Evolutionary conservation across 306 rosid genomes (phyloP).

Genomic region (Castanea crenata): DNA sequence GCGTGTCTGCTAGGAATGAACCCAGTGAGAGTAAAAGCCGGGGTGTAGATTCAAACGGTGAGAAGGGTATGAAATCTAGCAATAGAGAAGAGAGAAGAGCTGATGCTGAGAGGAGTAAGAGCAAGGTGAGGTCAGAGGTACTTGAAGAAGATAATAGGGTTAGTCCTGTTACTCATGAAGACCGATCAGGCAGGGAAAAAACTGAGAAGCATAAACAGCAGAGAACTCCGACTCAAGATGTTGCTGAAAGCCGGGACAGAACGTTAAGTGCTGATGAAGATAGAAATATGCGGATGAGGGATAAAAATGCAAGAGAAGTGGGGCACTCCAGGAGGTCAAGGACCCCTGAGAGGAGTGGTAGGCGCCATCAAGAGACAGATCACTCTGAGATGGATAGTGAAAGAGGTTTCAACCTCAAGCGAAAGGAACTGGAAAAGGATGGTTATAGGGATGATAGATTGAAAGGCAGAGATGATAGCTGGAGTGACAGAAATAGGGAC

Average conservation of each 20-base stretch:
- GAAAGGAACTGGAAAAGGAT: slow-evolving; percentile 79
- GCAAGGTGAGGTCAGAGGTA: slow-evolving; percentile 57
- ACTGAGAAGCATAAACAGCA: slow-evolving; percentile 68
- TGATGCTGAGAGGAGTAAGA: slow-evolving; percentile 70
- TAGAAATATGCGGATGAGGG: slow-evolving; percentile 49
- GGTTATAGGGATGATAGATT: slow-evolving; percentile 72
- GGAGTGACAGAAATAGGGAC: slow-evolving; percentile 78
- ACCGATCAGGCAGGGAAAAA: slow-evolving; percentile 54
- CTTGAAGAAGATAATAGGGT: slow-evolving; percentile 52
- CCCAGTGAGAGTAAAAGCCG: slow-evolving; percentile 54
- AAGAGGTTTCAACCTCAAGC: slow-evolving; percentile 54
- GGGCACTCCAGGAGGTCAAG: slow-evolving; percentile 58
- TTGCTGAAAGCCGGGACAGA: slow-evolving; percentile 60
- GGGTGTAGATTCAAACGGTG: slow-evolving; percentile 51
- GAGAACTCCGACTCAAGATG: slow-evolving; percentile 54
- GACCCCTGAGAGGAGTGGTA: slow-evolving; percentile 82
- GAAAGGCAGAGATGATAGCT: slow-evolving; percentile 73
- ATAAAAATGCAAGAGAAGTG: slow-evolving; percentile 56
- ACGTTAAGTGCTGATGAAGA: slow-evolving; percentile 62
- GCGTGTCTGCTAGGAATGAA: slow-evolving; percentile 63
- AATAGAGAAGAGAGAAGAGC: slow-evolving; percentile 66
- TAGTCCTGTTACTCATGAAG: slow-evolving; percentile 52
- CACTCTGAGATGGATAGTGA: slow-evolving; percentile 62
- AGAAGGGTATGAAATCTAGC: slow-evolving; percentile 50
- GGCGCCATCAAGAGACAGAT: slow-evolving; percentile 68